These are phyloP conservation scores for Chrysanthemum seticuspe DNA, from an alignment of 129 eudicot species.

Conservation along the genomic window DNA sequence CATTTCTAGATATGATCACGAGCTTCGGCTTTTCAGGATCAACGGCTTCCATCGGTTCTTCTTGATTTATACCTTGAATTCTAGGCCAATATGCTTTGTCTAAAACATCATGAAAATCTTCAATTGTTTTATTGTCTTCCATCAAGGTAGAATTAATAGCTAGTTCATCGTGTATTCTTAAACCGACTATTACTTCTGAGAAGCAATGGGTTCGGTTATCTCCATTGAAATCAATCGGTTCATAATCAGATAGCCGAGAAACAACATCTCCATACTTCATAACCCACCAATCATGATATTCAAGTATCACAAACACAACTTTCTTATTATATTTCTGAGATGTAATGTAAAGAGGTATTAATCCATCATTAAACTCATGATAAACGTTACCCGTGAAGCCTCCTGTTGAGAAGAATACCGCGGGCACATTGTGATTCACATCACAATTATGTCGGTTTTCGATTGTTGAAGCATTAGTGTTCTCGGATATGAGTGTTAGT, in stretches of 20 bases:
- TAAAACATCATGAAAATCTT: slow-evolving; percentile 66
- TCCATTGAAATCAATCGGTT: slow-evolving; percentile 59
- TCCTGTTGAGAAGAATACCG: slow-evolving; percentile 93
- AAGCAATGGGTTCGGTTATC: slow-evolving; percentile 90
- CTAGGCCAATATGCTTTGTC: slow-evolving; percentile 77
- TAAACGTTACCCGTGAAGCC: slow-evolving; percentile 95
- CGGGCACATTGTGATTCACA: slow-evolving; percentile 74
- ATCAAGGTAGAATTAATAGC: slow-evolving; percentile 52
- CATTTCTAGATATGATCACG: slow-evolving; percentile 71
- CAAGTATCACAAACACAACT: slow-evolving; percentile 90
- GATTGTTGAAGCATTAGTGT: slow-evolving; percentile 14
- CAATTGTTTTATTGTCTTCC: slow-evolving; percentile 44
- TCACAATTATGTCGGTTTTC: slow-evolving; percentile 49
- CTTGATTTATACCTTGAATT: slow-evolving; percentile 46
- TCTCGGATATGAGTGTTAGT: slow-evolving; percentile 56
- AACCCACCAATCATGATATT: slow-evolving; percentile 92
- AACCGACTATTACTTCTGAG: slow-evolving; percentile 79
- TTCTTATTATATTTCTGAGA: slow-evolving; percentile 81
- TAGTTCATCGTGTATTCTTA: slow-evolving; percentile 90
- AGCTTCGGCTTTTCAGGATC: slow-evolving; percentile 51
- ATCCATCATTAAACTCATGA: slow-evolving; percentile 94
- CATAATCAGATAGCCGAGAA: slow-evolving; percentile 69
- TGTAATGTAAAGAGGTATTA: slow-evolving; percentile 81
- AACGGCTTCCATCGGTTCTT: slow-evolving; percentile 49
- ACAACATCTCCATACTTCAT: slow-evolving; percentile 75